Evolutionary conservation across 345 rosid species (phyloP), one percentile per base, ranked within the genome.

Genomic region (Pistacia integerrima): DNA sequence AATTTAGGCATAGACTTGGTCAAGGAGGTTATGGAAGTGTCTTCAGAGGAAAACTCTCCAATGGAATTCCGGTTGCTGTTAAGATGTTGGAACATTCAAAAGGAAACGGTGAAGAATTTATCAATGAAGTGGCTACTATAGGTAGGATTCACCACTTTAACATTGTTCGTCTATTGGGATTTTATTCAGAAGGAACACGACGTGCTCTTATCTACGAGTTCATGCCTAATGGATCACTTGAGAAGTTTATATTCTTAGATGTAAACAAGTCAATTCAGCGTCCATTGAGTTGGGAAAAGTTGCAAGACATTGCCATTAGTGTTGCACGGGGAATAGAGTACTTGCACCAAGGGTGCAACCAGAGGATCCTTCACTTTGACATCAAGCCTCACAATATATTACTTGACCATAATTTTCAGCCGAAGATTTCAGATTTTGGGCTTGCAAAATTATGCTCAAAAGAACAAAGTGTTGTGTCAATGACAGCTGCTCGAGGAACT

Each of bases 341-440:
- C 33, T 55, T 79, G 55, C 82, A 79, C 48, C 63, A 62, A 59
- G 81, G 81, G 12, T 78, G 81, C 69, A 58, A 57, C 36, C 51
- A 48, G 12, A 49, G 44, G 46, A 74, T 74, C 44, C 70, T 79
- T 20, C 82, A 79, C 61, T 67, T 79, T 6, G 78, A 79, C 25
- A 79, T 79, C 56, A 79, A 69, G 48, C 79, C 74, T 25, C 79
- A 76, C 52, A 76, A 76, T 46, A 63, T 69, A 38, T 62, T 77
- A 49, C 66, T 79, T 0, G 79, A 79, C 61, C 44, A 69, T 36
- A 25, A 25, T 25, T 25, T 25, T 25, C 25, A 25, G 25, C 25
- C 25, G 0, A 25, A 25, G 25, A 25, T 25, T 25, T 25, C 25
- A 25, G 25, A 25, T 25, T 25, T 25, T 25, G 25, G 25, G 25